Percentiles rank a stretch among this genome's conserved stretches.
phyloP scores from a whole-genome alignment of 2,329 filamentous ascomycete genomes.

The Aspergillus fructus region DNA sequence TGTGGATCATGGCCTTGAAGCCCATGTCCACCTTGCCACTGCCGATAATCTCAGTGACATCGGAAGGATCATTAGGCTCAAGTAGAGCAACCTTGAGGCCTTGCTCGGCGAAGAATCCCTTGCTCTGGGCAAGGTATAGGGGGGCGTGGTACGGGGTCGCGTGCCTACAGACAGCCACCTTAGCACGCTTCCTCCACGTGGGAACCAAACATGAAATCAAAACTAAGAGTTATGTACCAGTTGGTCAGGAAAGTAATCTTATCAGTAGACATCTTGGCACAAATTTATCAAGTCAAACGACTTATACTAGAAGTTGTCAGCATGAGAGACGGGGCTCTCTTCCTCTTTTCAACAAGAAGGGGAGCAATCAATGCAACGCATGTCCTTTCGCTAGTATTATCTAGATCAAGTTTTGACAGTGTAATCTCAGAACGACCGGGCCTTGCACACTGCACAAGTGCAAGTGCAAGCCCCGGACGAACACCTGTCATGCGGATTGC shows the following conservation, averaged over 20 bases:
- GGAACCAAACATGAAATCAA: no score
- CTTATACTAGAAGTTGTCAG: slow-evolving; percentile 25
- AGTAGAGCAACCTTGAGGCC: slow-evolving; percentile 75
- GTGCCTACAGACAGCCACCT: slow-evolving; percentile 56
- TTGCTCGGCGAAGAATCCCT: slow-evolving; percentile 72
- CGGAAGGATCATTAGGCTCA: slow-evolving; percentile 76
- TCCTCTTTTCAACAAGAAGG: slow-evolving; percentile 21
- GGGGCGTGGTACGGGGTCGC: slow-evolving; percentile 79
- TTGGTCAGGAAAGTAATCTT: slow-evolving; percentile 85
- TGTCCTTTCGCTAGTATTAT: slow-evolving; percentile 87
- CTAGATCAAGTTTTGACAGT: slow-evolving; percentile 83
- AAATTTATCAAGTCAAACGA: slow-evolving; percentile 37
- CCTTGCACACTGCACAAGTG: not conserved
- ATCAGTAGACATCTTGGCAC: slow-evolving; percentile 69
- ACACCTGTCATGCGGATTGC: slow-evolving; percentile 47
- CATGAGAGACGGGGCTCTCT: slow-evolving; percentile 21
- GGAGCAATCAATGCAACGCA: slow-evolving; percentile 63
- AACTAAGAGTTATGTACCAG: slow-evolving; percentile 55
- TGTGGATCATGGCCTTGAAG: slow-evolving; percentile 84
- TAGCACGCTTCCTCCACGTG: slow-evolving; percentile 19
- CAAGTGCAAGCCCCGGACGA: slow-evolving; percentile 22
- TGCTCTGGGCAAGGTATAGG: slow-evolving; percentile 72
- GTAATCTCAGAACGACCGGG: slow-evolving; percentile 66
- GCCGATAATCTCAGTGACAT: slow-evolving; percentile 80
- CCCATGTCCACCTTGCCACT: slow-evolving; percentile 73